Evolutionary conservation across 2,329 filamentous ascomycete genomes (phyloP).

Genomic region (Didymellaceae sp.): DNA sequence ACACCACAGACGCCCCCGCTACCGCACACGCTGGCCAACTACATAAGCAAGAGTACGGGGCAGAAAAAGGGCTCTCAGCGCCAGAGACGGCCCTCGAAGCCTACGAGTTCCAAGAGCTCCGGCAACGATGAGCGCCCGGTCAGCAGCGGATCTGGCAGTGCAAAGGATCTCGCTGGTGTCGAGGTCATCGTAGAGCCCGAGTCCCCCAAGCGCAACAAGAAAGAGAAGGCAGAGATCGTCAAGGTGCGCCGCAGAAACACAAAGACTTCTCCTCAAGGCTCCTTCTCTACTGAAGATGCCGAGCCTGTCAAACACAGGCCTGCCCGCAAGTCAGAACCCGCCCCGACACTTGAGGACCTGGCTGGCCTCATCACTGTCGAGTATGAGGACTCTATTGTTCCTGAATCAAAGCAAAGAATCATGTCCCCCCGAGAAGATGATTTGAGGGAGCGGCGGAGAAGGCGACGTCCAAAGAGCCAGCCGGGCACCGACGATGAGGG

Average conservation of each 20-base stretch:
- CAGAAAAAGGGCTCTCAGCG: constrained; percentile 33
- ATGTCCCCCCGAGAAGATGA: constrained; percentile 29
- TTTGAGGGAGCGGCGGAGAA: constrained; percentile 37
- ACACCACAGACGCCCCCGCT: constrained; percentile 21
- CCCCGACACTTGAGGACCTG: constrained; percentile 28
- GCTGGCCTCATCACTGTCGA: constrained; percentile 38
- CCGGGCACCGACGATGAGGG: constrained; percentile 35
- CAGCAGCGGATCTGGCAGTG: constrained; percentile 44
- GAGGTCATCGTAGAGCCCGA: constrained; percentile 23
- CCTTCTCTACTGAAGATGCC: constrained; percentile 41
- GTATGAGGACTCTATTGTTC: constrained; percentile 31
- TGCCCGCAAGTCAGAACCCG: constrained; percentile 33
- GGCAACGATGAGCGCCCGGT: constrained; percentile 42
- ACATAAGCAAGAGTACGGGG: constrained; percentile 36
- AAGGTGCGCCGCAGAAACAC: constrained; percentile 37
- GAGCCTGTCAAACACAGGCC: constrained; percentile 27
- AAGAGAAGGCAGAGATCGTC: constrained; percentile 32
- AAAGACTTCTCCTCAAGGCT: constrained; percentile 40
- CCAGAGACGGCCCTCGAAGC: constrained; percentile 39
- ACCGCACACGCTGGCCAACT: constrained; percentile 34
- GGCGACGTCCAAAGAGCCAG: constrained; percentile 35
- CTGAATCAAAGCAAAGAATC: constrained; percentile 20
- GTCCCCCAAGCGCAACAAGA: constrained; percentile 30
- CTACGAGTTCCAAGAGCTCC: constrained; percentile 35
- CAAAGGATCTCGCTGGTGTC: constrained; percentile 30